These are phyloP conservation scores for Phytophthora agathidicida DNA, from an alignment of 352 stramenopile genomes.

Conservation along the genomic window DNA sequence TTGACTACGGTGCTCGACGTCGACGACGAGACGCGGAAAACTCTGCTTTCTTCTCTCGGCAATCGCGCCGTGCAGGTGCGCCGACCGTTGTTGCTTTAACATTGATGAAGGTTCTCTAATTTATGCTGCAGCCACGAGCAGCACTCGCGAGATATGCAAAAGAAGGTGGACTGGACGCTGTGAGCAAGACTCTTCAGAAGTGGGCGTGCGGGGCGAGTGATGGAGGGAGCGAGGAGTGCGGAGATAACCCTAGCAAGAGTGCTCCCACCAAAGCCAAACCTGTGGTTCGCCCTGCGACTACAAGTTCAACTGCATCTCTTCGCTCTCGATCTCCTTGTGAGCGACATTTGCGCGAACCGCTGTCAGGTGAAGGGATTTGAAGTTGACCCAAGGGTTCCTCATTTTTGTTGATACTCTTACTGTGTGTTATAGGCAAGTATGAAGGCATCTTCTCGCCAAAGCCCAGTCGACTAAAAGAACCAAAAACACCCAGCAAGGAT, in stretches of 20 bases:
- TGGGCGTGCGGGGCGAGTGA: neutral
- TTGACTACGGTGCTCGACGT: constrained; percentile 6
- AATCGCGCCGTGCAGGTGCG: constrained; percentile 14
- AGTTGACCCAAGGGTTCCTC: too few species aligned
- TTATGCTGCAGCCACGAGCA: constrained; percentile 8
- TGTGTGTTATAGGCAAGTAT: constrained; percentile 2
- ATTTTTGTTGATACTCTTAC: neutral
- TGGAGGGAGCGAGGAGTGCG: neutral
- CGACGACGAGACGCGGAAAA: neutral
- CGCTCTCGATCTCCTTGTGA: neutral
- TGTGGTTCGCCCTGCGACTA: neutral
- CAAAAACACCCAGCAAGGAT: neutral
- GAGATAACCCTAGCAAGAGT: neutral
- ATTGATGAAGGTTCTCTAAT: neutral
- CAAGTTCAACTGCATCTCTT: neutral
- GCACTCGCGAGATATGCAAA: constrained; percentile 13
- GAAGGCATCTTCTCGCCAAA: constrained; percentile 5
- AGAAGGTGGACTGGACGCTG: constrained; percentile 13
- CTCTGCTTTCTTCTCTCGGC: constrained; percentile 3
- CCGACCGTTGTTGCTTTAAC: neutral
- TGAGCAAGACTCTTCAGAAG: neutral
- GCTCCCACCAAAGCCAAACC: neutral
- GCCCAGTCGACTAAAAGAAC: neutral
- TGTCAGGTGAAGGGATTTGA: too few species aligned
- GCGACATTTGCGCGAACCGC: constrained; percentile 10